Percentiles rank a stretch among this genome's conserved stretches.
These are phyloP conservation scores for Trichomonas vaginalis DNA, from an alignment of 208 protist genomes.

Conservation along the genomic window DNA sequence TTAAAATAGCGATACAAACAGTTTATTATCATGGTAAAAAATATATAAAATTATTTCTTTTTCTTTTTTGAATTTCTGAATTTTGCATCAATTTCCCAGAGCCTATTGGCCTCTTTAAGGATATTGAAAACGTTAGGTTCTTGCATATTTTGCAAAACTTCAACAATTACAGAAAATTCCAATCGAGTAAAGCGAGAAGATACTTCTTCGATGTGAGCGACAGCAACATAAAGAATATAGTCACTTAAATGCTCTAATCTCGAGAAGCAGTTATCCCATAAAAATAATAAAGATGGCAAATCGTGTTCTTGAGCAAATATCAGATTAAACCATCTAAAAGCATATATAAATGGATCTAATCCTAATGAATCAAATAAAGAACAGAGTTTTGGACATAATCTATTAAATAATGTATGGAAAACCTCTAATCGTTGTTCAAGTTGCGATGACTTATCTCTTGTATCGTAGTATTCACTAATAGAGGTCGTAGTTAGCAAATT, in stretches of 20 bases:
- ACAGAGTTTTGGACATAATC: background rate
- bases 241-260: background rate
- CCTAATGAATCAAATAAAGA: background rate
- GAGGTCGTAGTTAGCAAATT: background rate
- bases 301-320: conserved; percentile 4
- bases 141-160: background rate
- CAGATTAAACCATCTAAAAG: background rate
- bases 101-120: background rate
- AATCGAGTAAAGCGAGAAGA: background rate
- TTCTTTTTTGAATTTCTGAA: background rate
- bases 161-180: background rate
- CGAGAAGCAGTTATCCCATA: background rate
- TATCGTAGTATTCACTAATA: background rate
- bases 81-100: background rate
- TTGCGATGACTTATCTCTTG: background rate
- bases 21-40: too few species aligned
- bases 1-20: too few species aligned
- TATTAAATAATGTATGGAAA: background rate
- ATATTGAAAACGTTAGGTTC: background rate
- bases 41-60: too few species aligned
- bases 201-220: background rate
- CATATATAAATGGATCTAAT: background rate
- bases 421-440: background rate
- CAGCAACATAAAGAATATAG: background rate
- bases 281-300: background rate